Evolutionary conservation across 2,329 filamentous ascomycete genomes (phyloP).

Genomic region (Xylogone sp.): DNA sequence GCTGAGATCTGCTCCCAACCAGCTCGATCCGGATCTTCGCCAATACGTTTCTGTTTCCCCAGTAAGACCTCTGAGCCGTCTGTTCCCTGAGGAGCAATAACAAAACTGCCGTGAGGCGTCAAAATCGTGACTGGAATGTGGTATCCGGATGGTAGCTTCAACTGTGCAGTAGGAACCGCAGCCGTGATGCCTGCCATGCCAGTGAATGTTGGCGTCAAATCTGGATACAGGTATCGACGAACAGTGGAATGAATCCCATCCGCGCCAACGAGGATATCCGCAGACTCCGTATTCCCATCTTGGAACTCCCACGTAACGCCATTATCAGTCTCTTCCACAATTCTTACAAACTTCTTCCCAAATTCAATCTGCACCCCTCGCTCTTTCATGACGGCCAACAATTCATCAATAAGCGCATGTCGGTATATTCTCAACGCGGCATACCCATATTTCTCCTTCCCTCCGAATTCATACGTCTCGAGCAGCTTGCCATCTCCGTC

Average conservation of each 20-base stretch:
- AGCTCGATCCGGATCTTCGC: constrained; percentile 31
- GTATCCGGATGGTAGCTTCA: constrained; percentile 14
- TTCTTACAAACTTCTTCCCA: constrained; percentile 41
- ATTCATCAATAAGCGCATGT: constrained; percentile 44
- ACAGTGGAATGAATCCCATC: constrained; percentile 59
- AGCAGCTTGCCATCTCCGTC: constrained; percentile 29
- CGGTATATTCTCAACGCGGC: constrained; percentile 51
- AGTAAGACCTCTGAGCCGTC: constrained; percentile 47
- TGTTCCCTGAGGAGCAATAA: constrained; percentile 43
- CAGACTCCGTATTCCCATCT: constrained; percentile 37
- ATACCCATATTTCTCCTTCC: constrained; percentile 45
- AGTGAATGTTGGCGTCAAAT: constrained; percentile 45
- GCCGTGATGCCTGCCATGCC: constrained; percentile 38
- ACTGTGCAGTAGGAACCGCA: constrained; percentile 17
- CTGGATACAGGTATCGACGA: constrained; percentile 45
- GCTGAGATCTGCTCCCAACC: constrained; percentile 38
- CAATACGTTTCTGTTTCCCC: constrained; percentile 38
- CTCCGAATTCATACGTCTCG: constrained; percentile 45
- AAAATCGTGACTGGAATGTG: constrained; percentile 15
- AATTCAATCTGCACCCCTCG: constrained; percentile 40
- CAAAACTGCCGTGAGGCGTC: constrained; percentile 38
- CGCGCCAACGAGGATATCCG: constrained; percentile 48
- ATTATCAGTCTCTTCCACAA: constrained; percentile 36
- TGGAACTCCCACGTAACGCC: constrained; percentile 43
- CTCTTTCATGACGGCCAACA: constrained; percentile 37